Base-by-base conservation (phyloP, 495 filamentous ascomycete species). In the Cercophora scortea region DNA sequence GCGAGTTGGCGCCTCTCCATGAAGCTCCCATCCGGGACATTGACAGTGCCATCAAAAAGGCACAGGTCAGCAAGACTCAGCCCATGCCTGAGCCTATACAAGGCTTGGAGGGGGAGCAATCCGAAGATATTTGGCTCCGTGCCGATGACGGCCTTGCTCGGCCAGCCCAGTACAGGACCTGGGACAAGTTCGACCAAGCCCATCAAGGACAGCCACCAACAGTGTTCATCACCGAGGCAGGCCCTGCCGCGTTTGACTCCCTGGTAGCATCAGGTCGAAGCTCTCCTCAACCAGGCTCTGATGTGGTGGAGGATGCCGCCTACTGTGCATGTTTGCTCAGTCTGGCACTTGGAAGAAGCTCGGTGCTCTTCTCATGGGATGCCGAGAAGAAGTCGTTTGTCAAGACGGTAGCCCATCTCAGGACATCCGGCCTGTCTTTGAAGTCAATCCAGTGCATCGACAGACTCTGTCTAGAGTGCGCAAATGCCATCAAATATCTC, bases 331-430 rank as follows among this genome's bases (percentile, higher is more conserved):
- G 82, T 18, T 67, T 96, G 16, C 65, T 88, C 36, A 79, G 81
- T 46, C 76, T 96, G 9, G 87, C 85, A 0, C 73, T 96, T 3
- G 93, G 93, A 6, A 79, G 89, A 68, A 85, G 82, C 46, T 96
- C 92, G 0, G 66, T 86, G 9, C 78, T 96, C 45, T 96, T 94
- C 65, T 63, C 63, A 1, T 95, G 84, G 72, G 74, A 89, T 50
- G 61, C 74, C 32, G 61, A 71, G 19, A 78, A 74, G 33, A 66
- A 66, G 47, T 65, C 66, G 8, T 95, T 96, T 58, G 66, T 68
- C 36, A 82, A 77, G 35, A 69, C 71, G 8, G 57, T 82, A 8
- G 59, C 76, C 4, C 63, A 79, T 45, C 64, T 85, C 17, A 78
- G 83, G 32, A 78, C 88, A 9, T 87, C 87, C 0, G 91, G 92